These are phyloP conservation scores for Macroventuria anomochaeta DNA, from an alignment of 2,329 filamentous ascomycete species.

Conservation along the genomic window DNA sequence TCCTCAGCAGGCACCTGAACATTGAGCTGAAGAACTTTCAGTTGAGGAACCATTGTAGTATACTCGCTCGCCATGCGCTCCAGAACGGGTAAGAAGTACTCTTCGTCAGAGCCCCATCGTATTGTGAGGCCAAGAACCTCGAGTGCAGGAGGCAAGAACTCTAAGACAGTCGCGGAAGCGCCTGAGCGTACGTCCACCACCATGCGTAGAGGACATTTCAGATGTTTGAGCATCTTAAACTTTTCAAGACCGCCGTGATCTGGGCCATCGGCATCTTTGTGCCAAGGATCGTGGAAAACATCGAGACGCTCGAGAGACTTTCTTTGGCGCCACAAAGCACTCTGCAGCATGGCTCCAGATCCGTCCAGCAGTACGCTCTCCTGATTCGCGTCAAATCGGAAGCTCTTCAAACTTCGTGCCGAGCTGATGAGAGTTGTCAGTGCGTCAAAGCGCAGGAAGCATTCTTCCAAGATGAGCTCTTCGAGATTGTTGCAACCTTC, in stretches of 20 bases:
- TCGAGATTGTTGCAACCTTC: conserved; percentile 23
- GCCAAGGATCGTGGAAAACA: conserved; percentile 8
- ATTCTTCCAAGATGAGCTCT: conserved; percentile 22
- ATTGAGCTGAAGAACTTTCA: conserved; percentile 18
- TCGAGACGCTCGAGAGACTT: conserved; percentile 19
- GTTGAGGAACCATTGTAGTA: conserved; percentile 7
- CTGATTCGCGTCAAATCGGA: conserved; percentile 21
- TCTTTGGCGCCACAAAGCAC: conserved; percentile 21
- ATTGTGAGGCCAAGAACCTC: conserved; percentile 14
- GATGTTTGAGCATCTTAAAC: conserved; percentile 19
- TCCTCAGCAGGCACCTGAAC: background rate
- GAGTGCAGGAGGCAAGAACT: conserved; percentile 24
- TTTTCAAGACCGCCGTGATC: conserved; percentile 14
- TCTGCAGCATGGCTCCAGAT: background rate
- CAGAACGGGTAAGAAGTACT: conserved; percentile 18
- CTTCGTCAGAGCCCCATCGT: conserved; percentile 9
- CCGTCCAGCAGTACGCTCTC: conserved; percentile 5
- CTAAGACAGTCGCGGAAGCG: conserved; percentile 11
- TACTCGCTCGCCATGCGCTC: conserved; percentile 21
- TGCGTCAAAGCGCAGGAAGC: conserved; percentile 16
- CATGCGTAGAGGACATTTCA: conserved; percentile 23
- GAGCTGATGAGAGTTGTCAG: conserved; percentile 27
- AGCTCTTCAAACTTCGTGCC: conserved; percentile 20
- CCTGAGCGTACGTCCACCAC: conserved; percentile 11
- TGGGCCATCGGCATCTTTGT: conserved; percentile 1